Percentiles rank a stretch among this genome's conserved stretches.
These are phyloP conservation scores for Vinca major DNA, from an alignment of 305 asterid species.

Conservation along the genomic window DNA sequence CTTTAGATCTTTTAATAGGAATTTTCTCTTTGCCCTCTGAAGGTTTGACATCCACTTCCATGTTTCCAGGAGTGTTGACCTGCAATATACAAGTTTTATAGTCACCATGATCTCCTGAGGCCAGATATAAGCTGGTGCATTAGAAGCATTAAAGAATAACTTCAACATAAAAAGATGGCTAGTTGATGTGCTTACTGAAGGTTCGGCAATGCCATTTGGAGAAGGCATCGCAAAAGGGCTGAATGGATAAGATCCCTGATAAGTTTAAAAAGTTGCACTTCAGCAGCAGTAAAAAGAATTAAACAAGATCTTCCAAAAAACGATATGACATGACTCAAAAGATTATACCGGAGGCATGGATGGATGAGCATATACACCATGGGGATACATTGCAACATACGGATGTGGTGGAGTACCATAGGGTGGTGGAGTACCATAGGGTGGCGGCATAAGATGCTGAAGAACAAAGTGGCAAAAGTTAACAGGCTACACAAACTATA, in stretches of 20 bases:
- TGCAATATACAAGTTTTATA: constrained; percentile 15
- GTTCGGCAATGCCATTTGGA: constrained; percentile 77
- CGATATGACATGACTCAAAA: constrained; percentile 5
- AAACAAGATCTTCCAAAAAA: constrained; percentile 4
- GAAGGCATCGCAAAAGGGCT: constrained; percentile 85
- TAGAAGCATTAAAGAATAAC: constrained; percentile 11
- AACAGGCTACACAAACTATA: neutral
- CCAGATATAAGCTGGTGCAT: neutral
- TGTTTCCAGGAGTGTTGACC: constrained; percentile 55
- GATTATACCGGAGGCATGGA: constrained; percentile 73
- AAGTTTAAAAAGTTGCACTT: constrained; percentile 16
- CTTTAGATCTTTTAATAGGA: constrained; percentile 87
- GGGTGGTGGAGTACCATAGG: constrained; percentile 82
- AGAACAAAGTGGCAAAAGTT: constrained; percentile 12
- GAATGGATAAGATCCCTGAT: constrained; percentile 87
- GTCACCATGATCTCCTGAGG: neutral
- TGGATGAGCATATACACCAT: constrained; percentile 87
- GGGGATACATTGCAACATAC: constrained; percentile 95
- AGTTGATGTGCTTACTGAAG: constrained; percentile 47
- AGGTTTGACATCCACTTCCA: constrained; percentile 66
- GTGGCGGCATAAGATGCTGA: constrained; percentile 87
- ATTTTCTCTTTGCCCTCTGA: constrained; percentile 75
- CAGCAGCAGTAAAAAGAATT: constrained; percentile 16
- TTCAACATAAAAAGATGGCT: constrained; percentile 6
- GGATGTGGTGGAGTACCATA: constrained; percentile 30